A percentile compares a stretch with the other conserved stretches of the same genome.
Conservation (phyloP, 176 grass and related monocot genomes). For the Otatea glauca region DNA sequence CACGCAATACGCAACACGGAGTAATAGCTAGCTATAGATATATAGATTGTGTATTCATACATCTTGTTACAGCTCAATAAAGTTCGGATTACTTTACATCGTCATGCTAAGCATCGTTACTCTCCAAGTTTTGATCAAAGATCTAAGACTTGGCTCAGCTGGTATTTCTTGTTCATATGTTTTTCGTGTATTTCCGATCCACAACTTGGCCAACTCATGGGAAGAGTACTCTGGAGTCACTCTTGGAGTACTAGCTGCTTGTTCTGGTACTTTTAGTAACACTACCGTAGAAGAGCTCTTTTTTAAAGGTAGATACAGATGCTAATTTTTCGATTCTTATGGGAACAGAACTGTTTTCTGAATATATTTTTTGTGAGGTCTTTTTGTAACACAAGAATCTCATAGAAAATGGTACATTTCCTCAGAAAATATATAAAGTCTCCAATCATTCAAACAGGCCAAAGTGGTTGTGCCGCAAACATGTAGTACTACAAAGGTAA, state of each 20-base stretch:
- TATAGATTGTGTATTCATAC: neutral
- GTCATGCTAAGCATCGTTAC: neutral
- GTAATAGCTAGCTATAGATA: neutral
- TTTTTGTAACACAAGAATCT: neutral
- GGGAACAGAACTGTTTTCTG: too few relatives aligned
- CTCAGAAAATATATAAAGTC: neutral
- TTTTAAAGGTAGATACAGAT: too few relatives aligned
- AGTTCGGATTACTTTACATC: neutral
- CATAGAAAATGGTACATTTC: neutral
- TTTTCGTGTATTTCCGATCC: neutral
- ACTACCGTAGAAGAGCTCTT: too few relatives aligned
- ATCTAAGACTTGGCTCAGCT: neutral
- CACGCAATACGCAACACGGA: neutral
- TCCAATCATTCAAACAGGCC: neutral
- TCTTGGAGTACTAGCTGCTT: too few relatives aligned
- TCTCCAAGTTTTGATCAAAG: neutral
- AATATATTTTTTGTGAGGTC: too few relatives aligned
- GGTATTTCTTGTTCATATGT: neutral
- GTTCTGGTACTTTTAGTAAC: neutral
- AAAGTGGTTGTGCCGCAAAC: neutral
- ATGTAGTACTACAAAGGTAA: neutral
- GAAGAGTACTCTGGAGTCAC: neutral
- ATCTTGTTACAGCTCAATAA: slow-evolving; percentile 21
- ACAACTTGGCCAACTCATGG: neutral
- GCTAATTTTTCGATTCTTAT: too few relatives aligned